Evolutionary conservation across 495 filamentous ascomycete genomes (phyloP).

Genomic region (Bathelium albidoporum): DNA sequence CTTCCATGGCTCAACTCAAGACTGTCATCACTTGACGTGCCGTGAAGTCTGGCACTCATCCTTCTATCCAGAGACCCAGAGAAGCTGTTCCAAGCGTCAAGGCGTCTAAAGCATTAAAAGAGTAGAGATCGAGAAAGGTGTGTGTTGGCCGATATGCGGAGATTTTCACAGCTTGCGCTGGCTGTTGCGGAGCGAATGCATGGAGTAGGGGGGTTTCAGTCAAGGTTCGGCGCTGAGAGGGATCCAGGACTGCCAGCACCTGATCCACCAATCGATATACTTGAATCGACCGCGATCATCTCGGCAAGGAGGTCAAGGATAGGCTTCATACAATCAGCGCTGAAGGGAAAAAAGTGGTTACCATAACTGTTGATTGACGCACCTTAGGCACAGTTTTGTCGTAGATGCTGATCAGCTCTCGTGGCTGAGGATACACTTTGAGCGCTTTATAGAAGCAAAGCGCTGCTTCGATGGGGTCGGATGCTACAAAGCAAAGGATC

Average conservation of each 20-base stretch:
- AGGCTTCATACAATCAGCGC: constrained; percentile 44
- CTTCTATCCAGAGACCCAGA: not conserved
- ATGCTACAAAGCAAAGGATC: constrained; percentile 38
- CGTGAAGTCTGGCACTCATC: not conserved
- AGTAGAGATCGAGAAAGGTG: not conserved
- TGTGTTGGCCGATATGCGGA: not conserved
- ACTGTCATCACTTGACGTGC: not conserved
- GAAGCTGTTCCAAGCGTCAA: not conserved
- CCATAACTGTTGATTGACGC: constrained; percentile 12
- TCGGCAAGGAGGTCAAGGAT: constrained; percentile 91
- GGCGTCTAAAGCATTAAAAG: not conserved
- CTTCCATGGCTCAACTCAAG: not conserved
- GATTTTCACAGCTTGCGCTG: not conserved
- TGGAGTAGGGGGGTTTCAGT: not conserved
- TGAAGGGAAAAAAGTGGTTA: not conserved
- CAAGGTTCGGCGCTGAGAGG: not conserved
- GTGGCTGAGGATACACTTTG: constrained; percentile 92
- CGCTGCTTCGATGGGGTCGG: constrained; percentile 70
- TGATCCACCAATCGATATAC: constrained; percentile 48
- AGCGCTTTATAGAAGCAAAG: constrained; percentile 94
- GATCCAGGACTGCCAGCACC: constrained; percentile 4
- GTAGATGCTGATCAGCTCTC: constrained; percentile 89
- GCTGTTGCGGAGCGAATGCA: not conserved
- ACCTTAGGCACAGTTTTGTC: constrained; percentile 95
- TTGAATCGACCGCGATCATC: constrained; percentile 87